Conservation (phyloP, 1,139 yeast species). For the Suhomyces atakaporum region DNA sequence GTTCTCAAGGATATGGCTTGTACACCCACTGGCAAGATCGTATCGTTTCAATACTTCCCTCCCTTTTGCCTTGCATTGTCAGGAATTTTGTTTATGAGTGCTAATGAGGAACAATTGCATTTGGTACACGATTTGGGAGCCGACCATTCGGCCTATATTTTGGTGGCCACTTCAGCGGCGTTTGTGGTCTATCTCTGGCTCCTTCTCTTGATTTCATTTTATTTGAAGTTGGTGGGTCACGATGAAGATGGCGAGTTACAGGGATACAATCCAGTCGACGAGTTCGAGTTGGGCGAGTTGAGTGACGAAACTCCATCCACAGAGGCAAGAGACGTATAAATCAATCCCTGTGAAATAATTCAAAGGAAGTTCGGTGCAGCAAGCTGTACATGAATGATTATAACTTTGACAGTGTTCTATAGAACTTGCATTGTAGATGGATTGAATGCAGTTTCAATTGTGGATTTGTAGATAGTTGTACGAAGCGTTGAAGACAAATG, state of each 20-base stretch:
- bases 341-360: too few relatives aligned
- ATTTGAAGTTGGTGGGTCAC: conserved; percentile 53
- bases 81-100: conserved; percentile 86
- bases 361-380: not conserved
- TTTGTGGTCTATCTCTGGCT: conserved; percentile 72
- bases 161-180: conserved; percentile 74
- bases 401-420: too few relatives aligned
- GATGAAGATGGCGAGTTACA: conserved; percentile 38
- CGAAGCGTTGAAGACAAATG: too few relatives aligned
- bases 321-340: not conserved
- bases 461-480: too few relatives aligned
- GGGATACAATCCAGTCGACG: conserved; percentile 15
- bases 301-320: conserved; percentile 20
- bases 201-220: conserved; percentile 55
- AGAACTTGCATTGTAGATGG: too few relatives aligned
- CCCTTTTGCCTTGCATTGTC: conserved; percentile 77
- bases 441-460: too few relatives aligned
- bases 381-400: too few relatives aligned
- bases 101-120: conserved; percentile 82
- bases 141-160: conserved; percentile 80
- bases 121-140: conserved; percentile 74
- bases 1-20: conserved; percentile 58
- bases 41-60: conserved; percentile 80
- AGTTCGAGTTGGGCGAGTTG: conserved; percentile 39
- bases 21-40: conserved; percentile 48